Conservation (phyloP, 108 stramenopile species). For the Skeletonema tropicum region DNA sequence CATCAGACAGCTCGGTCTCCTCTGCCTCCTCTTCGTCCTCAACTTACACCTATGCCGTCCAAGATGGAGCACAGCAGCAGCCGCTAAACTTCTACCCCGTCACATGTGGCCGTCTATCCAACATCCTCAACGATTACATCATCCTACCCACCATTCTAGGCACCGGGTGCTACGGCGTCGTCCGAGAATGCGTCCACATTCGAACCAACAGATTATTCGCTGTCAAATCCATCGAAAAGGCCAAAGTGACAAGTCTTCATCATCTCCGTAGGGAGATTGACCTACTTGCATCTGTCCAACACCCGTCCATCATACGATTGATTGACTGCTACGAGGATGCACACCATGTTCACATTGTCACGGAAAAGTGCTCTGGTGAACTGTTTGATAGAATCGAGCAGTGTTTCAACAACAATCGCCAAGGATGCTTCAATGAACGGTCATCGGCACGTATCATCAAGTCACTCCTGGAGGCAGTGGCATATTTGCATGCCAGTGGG, state of each 20-base stretch:
- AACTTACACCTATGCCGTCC: background rate
- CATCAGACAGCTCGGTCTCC: background rate
- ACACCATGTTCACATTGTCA: conserved; percentile 58
- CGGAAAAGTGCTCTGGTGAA: conserved; percentile 55
- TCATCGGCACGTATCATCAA: conserved; percentile 30
- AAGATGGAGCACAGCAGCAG: background rate
- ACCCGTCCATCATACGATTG: conserved; percentile 59
- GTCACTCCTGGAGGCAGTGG: conserved; percentile 43
- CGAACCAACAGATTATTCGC: background rate
- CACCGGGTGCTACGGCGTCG: background rate
- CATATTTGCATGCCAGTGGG: conserved; percentile 56
- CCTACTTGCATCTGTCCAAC: conserved; percentile 22
- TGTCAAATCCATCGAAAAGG: conserved; percentile 20
- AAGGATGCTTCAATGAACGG: conserved; percentile 41
- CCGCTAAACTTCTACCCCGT: background rate
- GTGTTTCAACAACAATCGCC: conserved; percentile 18
- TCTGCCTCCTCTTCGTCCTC: background rate
- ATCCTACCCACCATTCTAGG: conserved; percentile 3
- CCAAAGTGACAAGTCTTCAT: background rate
- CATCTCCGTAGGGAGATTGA: conserved; percentile 13
- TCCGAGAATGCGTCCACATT: conserved; percentile 3
- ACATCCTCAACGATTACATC: conserved; percentile 6
- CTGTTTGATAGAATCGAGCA: conserved; percentile 61
- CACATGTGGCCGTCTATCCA: conserved; percentile 1
- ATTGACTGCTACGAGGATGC: conserved; percentile 56